Conservation (phyloP, 2,329 filamentous ascomycete genomes). For the Ophiostoma montium region DNA sequence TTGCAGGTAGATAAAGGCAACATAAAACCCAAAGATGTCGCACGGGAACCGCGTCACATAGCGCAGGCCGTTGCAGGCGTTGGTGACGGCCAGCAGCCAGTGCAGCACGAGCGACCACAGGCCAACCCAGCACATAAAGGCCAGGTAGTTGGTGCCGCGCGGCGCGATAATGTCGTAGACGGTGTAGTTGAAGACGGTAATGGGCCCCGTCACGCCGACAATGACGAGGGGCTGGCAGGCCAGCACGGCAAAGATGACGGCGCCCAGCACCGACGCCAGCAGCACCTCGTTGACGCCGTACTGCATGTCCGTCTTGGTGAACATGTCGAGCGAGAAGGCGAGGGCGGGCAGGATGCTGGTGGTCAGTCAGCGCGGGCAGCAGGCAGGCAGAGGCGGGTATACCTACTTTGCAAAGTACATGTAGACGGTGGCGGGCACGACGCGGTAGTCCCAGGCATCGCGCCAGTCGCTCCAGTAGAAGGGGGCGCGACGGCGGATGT, state of each 20-base stretch:
- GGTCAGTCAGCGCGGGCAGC: neutral
- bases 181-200: slow-evolving; percentile 89
- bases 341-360: slow-evolving; percentile 68
- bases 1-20: slow-evolving; percentile 81
- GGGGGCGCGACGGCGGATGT: slow-evolving; percentile 58
- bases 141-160: slow-evolving; percentile 65
- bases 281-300: slow-evolving; percentile 88
- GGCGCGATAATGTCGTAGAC: slow-evolving; percentile 78
- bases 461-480: slow-evolving; percentile 72
- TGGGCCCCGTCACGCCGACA: slow-evolving; percentile 80
- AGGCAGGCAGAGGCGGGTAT: neutral
- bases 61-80: slow-evolving; percentile 75
- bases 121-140: slow-evolving; percentile 87
- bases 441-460: slow-evolving; percentile 83
- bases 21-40: slow-evolving; percentile 89
- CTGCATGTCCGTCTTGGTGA: slow-evolving; percentile 68
- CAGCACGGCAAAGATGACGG: slow-evolving; percentile 66
- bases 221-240: slow-evolving; percentile 80
- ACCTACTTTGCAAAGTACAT: slow-evolving; percentile 65
- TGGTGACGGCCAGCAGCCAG: slow-evolving; percentile 69
- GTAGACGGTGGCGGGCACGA: slow-evolving; percentile 75
- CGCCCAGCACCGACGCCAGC: slow-evolving; percentile 69
- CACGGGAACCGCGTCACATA: slow-evolving; percentile 87
- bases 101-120: slow-evolving; percentile 80
- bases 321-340: slow-evolving; percentile 88